Percentiles rank a stretch among this genome's conserved stretches.
phyloP scores from a whole-genome alignment of 1,139 yeast species.

The Lodderomyces theae region DNA sequence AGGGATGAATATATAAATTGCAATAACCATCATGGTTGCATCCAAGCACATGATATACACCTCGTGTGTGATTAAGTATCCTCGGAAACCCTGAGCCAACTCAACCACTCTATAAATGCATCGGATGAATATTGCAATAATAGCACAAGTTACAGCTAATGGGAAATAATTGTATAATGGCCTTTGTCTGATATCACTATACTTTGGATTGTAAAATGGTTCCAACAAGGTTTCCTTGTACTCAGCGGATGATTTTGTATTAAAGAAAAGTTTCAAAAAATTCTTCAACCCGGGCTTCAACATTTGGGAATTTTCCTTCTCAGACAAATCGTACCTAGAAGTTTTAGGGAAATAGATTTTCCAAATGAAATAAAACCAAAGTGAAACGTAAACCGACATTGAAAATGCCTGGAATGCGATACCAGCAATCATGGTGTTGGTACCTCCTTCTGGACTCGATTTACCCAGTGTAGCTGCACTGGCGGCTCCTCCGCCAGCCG shows the following conservation, averaged over 20 bases:
- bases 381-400: conserved; percentile 59
- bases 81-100: conserved; percentile 73
- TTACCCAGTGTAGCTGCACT: conserved; percentile 48
- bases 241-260: conserved; percentile 22
- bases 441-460: conserved; percentile 49
- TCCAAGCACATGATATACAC: conserved; percentile 74
- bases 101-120: conserved; percentile 82
- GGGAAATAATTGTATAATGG: conserved; percentile 49
- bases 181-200: conserved; percentile 36
- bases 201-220: conserved; percentile 37
- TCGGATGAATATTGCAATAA: conserved; percentile 62
- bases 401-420: conserved; percentile 74
- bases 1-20: conserved; percentile 46
- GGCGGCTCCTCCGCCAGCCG: conserved; percentile 79
- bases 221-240: conserved; percentile 29
- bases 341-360: conserved; percentile 40
- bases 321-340: too few relatives aligned
- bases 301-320: too few relatives aligned
- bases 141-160: conserved; percentile 49
- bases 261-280: conserved; percentile 30
- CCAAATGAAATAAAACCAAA: conserved; percentile 55
- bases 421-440: conserved; percentile 80
- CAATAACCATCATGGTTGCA: conserved; percentile 60
- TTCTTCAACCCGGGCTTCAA: conserved; percentile 26
- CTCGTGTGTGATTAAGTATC: conserved; percentile 69